Base-by-base conservation (phyloP, 2,329 filamentous ascomycete genomes). In the Fusarium musae region DNA sequence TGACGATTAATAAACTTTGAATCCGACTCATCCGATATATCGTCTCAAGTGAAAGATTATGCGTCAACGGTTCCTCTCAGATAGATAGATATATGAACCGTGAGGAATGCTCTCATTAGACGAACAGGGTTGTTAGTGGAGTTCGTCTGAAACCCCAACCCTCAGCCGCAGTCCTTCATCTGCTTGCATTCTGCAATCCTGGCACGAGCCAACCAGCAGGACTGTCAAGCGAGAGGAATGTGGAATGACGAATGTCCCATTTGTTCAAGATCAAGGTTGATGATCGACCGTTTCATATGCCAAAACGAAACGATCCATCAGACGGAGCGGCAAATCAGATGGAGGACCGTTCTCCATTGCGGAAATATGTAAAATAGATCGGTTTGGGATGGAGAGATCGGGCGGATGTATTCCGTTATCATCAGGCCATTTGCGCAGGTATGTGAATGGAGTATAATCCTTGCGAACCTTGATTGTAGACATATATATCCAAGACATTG, bases 131-230 rank as follows among this genome's bases (percentile, higher is more conserved):
- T 52, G 9, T 21, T 32, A 11, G 43, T 59, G 57, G 57, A 40
- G 57, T 52, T 40, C 19, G 34, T 59, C 34, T 36, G 43, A 53
- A 52, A 40, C 34, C 44, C 44, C 57, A 52, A 32, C 3, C 23
- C 12, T 59, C 57, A 53, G 44, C 57, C 57, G 26, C 44, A 59
- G 34, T 59, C 57, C 57, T 59, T 59, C 57, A 53, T 59, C 34
- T 59, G 11, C 13, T 37, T 50, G 23, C 42, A 26, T 50, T 13
- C 15, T 21, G 11, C 32, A 49, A 23, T 59, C 57, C 44, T 59
- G 21, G 57, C 5, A 59, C 44, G 34, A 59, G 34, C 57, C 57
- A 59, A 52, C 32, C 57, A 59, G 57, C 34, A 53, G 5, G 9
- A 26, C 21, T 6, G 1, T 9, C 57, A 59, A 40, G 57, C 57